These are phyloP conservation scores for Talaromyces sp. DNA, from an alignment of 2,329 filamentous ascomycete genomes.

Conservation along the genomic window DNA sequence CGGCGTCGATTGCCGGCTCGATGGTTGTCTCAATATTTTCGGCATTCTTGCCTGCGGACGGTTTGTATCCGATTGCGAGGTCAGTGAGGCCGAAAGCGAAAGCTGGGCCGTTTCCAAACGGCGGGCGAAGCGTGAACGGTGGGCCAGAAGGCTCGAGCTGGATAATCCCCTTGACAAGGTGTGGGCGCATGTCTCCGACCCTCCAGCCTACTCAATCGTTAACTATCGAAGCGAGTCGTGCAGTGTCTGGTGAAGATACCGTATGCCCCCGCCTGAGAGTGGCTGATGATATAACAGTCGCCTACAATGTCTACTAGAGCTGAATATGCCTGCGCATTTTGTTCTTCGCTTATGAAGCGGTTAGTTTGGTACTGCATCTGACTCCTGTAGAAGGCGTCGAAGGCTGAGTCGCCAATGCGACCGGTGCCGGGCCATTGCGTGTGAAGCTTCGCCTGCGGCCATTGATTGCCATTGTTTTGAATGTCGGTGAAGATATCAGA, in stretches of 20 bases:
- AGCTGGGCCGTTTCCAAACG: slow-evolving; percentile 11
- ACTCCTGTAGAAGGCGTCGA: slow-evolving; percentile 21
- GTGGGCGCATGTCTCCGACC: slow-evolving; percentile 45
- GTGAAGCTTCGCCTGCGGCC: slow-evolving; percentile 33
- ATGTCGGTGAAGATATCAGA: background rate
- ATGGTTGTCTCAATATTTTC: slow-evolving; percentile 7
- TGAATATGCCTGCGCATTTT: slow-evolving; percentile 13
- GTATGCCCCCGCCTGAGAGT: slow-evolving; percentile 45
- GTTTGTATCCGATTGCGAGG: slow-evolving; percentile 14
- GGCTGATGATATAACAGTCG: slow-evolving; percentile 33
- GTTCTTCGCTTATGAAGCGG: slow-evolving; percentile 15
- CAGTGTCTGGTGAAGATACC: background rate
- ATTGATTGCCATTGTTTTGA: slow-evolving; percentile 11
- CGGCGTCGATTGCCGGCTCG: background rate
- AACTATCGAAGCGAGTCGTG: background rate
- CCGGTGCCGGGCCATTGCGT: slow-evolving; percentile 37
- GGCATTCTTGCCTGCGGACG: slow-evolving; percentile 12
- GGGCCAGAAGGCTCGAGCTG: slow-evolving; percentile 51
- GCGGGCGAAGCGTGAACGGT: slow-evolving; percentile 19
- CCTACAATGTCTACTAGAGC: slow-evolving; percentile 22
- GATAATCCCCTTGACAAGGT: slow-evolving; percentile 45
- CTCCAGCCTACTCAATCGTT: slow-evolving; percentile 35
- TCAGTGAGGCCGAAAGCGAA: slow-evolving; percentile 17
- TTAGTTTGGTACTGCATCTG: slow-evolving; percentile 3
- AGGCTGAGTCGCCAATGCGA: slow-evolving; percentile 23